Conservation (phyloP, 2,329 filamentous ascomycete genomes). For the Ophiocordyceps camponoti-rufipedis region DNA sequence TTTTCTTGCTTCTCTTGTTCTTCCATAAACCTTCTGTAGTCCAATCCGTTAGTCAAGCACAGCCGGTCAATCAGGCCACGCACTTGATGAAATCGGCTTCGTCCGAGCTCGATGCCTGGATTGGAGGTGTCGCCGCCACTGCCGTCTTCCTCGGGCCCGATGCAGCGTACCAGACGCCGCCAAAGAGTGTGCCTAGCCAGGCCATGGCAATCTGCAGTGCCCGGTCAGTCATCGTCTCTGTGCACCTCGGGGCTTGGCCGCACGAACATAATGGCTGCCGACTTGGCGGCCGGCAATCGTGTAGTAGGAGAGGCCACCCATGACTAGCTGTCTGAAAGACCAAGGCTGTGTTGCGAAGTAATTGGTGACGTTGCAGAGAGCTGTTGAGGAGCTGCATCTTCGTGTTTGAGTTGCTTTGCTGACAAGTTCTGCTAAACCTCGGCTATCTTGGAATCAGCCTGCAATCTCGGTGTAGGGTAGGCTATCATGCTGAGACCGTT, state of each 20-base stretch:
- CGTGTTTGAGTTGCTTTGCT: not conserved
- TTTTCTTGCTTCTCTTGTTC: constrained; percentile 21
- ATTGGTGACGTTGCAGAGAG: not conserved
- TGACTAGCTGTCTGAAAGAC: constrained; percentile 3
- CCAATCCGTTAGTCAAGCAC: constrained; percentile 7
- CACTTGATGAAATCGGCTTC: constrained; percentile 50
- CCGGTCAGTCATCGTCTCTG: not conserved
- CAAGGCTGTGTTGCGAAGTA: not conserved
- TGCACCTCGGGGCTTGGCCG: not conserved
- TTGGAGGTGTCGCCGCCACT: constrained; percentile 31
- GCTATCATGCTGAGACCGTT: not conserved
- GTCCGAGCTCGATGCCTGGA: constrained; percentile 43
- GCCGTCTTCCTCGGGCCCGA: constrained; percentile 26
- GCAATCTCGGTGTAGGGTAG: not conserved
- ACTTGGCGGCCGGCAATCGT: constrained; percentile 39
- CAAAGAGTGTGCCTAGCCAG: constrained; percentile 32
- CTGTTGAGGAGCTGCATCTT: not conserved
- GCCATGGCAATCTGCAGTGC: constrained; percentile 34
- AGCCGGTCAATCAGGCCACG: constrained; percentile 14
- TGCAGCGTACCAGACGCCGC: constrained; percentile 24
- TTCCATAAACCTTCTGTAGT: constrained; percentile 19
- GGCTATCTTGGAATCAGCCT: not conserved
- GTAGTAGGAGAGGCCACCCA: constrained; percentile 27
- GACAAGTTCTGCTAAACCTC: not conserved
- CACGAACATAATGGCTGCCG: constrained; percentile 40